Conservation (phyloP, 1,139 yeast species). For the Sugiyamaella neomexicana region DNA sequence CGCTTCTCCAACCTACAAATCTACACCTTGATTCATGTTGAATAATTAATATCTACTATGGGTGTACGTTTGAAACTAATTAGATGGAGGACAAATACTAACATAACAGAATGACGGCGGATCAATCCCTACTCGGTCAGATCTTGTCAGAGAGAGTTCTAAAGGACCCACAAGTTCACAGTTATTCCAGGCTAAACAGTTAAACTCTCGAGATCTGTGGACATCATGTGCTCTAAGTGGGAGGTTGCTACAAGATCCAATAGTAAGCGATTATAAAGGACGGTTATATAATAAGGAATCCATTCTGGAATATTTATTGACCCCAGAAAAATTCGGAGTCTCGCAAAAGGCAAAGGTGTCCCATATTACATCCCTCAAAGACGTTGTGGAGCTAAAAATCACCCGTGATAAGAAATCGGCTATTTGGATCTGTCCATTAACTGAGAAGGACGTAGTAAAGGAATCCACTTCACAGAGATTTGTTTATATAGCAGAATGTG, state of each 20-base stretch:
- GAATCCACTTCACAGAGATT: slow-evolving; percentile 42
- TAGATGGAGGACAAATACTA: too few species aligned
- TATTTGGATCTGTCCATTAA: slow-evolving; percentile 55
- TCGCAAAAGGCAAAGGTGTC: slow-evolving; percentile 33
- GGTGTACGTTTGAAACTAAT: background rate
- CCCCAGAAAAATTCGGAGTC: slow-evolving; percentile 39
- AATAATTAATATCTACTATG: background rate
- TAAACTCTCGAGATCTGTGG: slow-evolving; percentile 42
- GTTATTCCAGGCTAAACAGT: slow-evolving; percentile 32
- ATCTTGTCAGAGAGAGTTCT: slow-evolving; percentile 38
- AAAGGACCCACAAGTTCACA: slow-evolving; percentile 33
- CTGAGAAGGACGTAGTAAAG: slow-evolving; percentile 43
- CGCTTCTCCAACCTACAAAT: background rate
- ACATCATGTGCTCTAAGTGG: slow-evolving; percentile 48
- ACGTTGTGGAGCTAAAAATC: slow-evolving; percentile 50
- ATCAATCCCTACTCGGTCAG: slow-evolving; percentile 50
- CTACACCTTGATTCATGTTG: background rate
- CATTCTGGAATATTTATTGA: slow-evolving; percentile 57
- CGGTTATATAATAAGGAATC: slow-evolving; percentile 67
- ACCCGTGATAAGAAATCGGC: slow-evolving; percentile 32
- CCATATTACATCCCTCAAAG: slow-evolving; percentile 53
- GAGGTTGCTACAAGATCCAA: slow-evolving; percentile 46
- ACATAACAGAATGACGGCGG: slow-evolving; percentile 52
- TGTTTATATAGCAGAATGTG: slow-evolving; percentile 54
- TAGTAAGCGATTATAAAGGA: slow-evolving; percentile 75